These are phyloP conservation scores for Suillus brevipes DNA, from an alignment of 768 basidiomycete genomes.

Conservation along the genomic window DNA sequence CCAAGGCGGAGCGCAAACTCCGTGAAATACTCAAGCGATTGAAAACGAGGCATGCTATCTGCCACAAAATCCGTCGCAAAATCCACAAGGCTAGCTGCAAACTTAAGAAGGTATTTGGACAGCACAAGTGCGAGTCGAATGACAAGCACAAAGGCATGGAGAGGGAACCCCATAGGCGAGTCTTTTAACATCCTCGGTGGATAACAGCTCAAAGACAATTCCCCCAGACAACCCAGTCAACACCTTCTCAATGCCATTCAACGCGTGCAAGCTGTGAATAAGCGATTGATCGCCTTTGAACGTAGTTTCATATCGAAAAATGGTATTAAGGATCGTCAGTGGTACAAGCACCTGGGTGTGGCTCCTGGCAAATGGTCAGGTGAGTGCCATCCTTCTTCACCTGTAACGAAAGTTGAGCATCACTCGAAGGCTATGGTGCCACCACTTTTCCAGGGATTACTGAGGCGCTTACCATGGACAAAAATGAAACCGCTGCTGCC, in stretches of 20 bases:
- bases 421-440: slow-evolving; percentile 65
- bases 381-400: slow-evolving; percentile 30
- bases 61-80: slow-evolving; percentile 25
- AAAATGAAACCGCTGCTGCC: slow-evolving; percentile 59
- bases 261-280: slow-evolving; percentile 57
- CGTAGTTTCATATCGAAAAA: slow-evolving; percentile 75
- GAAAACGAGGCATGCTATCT: slow-evolving; percentile 26
- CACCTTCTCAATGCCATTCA: slow-evolving; percentile 57
- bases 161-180: background rate
- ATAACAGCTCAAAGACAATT: background rate
- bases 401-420: background rate
- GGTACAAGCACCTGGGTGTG: slow-evolving; percentile 81
- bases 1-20: slow-evolving; percentile 50
- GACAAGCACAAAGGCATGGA: slow-evolving; percentile 8
- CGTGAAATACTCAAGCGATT: slow-evolving; percentile 43
- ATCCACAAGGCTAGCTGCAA: slow-evolving; percentile 35
- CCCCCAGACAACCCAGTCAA: slow-evolving; percentile 35
- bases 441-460: slow-evolving; percentile 81
- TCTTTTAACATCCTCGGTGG: background rate
- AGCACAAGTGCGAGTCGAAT: slow-evolving; percentile 22
- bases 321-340: slow-evolving; percentile 75
- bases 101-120: slow-evolving; percentile 35
- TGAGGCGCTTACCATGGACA: slow-evolving; percentile 72
- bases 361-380: slow-evolving; percentile 85
- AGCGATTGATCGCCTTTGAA: slow-evolving; percentile 67